Base-by-base conservation (phyloP, 768 basidiomycete genomes). In the Amanita muscaria region DNA sequence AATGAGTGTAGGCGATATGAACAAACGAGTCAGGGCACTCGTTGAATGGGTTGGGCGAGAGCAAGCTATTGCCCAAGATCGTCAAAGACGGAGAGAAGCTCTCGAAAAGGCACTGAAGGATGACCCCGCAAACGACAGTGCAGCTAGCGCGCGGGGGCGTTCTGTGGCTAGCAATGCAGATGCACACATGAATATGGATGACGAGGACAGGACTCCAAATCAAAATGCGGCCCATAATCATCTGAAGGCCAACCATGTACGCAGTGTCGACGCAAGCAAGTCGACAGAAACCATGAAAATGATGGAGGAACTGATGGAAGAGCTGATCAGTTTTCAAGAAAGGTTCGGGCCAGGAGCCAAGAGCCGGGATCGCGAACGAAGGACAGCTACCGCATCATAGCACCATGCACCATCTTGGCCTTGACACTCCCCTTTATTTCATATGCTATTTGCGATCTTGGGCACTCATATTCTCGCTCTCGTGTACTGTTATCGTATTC, bases 1-100 rank as follows among this genome's bases (percentile, higher is more conserved):
- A 41, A 92, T 83, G 77, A 96, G 92, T 53, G 83, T 94, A n/a
- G 85, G 82, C 15, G 94, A 97, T 60, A 94, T 98, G 90, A 88
- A 90, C 62, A 96, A 96, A 66, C 80, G 94, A 19, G 88, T 94
- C 18, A 73, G 88, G 27, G 78, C 83, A 33, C 72, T 98, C 38
- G 79, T 94, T 15, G 93, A 96, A 56, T 97, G 88, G 80, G 89
- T 96, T n/a, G 87, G 84, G 22, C 70, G 89, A 46, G 86, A 90
- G 57, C 87, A 90, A 61, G 86, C 83, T 6, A 77, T 70, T 51
- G 82, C 83, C 8, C 68, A 74, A 29, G 88, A 88, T 57, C 76
- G 88, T 33, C 71, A 70, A 22, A 72, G 85, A 52, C 67, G 87
- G 49, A 71, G 73, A 51, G 80, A 83, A 38, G 80, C 86, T 2